Evolutionary conservation across 306 rosid genomes (phyloP).

Genomic region (Adenanthera pavonina): DNA sequence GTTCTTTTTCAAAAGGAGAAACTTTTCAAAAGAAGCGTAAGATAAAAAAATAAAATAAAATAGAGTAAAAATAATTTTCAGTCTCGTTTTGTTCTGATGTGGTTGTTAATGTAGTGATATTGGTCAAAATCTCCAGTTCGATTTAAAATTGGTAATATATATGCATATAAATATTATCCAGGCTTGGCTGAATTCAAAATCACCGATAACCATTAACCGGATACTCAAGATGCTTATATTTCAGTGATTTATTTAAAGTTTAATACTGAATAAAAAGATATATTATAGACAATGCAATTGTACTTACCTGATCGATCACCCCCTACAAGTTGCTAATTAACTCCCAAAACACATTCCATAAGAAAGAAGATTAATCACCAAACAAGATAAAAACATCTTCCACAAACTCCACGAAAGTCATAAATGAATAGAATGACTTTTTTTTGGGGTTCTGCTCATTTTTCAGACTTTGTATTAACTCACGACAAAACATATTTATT

Average conservation of each 20-base stretch:
- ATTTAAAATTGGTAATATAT: background rate
- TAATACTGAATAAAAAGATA: no score
- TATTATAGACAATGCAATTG: no score
- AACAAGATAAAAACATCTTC: no score
- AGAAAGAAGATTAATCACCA: no score
- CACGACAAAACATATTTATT: no score
- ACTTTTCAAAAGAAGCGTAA: background rate
- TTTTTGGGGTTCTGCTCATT: no score
- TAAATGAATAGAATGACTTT: no score
- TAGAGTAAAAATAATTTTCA: background rate
- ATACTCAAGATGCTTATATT: background rate
- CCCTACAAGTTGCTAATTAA: no score
- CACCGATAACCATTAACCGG: background rate
- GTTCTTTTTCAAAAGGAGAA: constrained; percentile 3
- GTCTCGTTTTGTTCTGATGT: background rate
- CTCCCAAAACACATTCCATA: no score
- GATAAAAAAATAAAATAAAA: background rate
- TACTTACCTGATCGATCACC: no score
- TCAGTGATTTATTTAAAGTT: background rate
- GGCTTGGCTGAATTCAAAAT: background rate
- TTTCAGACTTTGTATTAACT: no score
- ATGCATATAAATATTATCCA: background rate
- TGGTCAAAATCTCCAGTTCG: background rate
- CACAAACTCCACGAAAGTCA: no score
- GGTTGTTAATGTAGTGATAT: background rate